Conservation (phyloP, 1,139 yeast genomes). For the Scheffersomyces segobiensis region DNA sequence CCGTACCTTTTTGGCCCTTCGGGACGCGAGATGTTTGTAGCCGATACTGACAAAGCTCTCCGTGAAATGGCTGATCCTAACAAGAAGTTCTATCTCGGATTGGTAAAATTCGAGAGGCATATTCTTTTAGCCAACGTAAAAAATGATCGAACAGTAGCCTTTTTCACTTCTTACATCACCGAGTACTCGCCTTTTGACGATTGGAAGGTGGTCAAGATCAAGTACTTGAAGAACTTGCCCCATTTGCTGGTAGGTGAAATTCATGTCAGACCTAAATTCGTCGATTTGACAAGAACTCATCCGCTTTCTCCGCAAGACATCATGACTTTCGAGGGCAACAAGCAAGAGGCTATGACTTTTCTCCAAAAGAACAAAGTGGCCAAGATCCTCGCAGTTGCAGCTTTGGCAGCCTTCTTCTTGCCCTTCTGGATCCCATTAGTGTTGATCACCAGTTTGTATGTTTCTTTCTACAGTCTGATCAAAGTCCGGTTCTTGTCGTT, state of each 20-base stretch:
- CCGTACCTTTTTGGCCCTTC: constrained; percentile 65
- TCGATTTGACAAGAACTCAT: constrained; percentile 47
- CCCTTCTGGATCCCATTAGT: constrained; percentile 59
- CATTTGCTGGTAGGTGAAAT: constrained; percentile 31
- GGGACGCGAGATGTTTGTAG: constrained; percentile 71
- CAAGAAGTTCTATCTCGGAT: constrained; percentile 53
- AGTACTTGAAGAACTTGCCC: constrained; percentile 41
- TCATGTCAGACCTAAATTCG: constrained; percentile 51
- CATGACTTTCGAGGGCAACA: constrained; percentile 23
- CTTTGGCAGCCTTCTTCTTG: constrained; percentile 34
- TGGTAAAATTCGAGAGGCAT: constrained; percentile 56
- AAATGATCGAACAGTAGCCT: constrained; percentile 67
- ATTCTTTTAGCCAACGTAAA: constrained; percentile 69
- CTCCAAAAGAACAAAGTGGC: constrained; percentile 30
- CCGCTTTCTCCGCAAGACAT: constrained; percentile 15
- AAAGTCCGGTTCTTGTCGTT: constrained; percentile 27
- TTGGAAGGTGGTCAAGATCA: constrained; percentile 40
- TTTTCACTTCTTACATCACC: constrained; percentile 54
- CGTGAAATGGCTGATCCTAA: constrained; percentile 57
- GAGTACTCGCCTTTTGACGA: constrained; percentile 50
- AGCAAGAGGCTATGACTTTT: constrained; percentile 42
- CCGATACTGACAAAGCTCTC: constrained; percentile 46
- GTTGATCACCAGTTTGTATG: constrained; percentile 39
- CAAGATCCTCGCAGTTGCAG: constrained; percentile 30
- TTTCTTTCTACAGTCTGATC: constrained; percentile 38